These are phyloP conservation scores for Fonsecaea multimorphosa DNA, from an alignment of 2,329 filamentous ascomycete genomes.

Conservation along the genomic window DNA sequence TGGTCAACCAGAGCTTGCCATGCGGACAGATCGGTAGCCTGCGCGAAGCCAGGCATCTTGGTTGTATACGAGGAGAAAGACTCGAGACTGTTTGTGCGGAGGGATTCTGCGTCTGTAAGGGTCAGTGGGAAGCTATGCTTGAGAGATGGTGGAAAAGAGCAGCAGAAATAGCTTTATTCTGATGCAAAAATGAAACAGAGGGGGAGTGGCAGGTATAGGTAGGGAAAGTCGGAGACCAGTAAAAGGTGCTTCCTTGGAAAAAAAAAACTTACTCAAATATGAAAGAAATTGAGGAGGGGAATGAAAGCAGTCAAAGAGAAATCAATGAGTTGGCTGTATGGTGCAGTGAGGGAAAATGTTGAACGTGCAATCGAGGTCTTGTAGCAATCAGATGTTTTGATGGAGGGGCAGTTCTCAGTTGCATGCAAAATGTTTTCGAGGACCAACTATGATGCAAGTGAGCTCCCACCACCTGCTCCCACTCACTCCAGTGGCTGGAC, in stretches of 20 bases:
- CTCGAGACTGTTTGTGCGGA: not conserved
- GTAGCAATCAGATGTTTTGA: conserved; percentile 3
- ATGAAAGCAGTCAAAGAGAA: not conserved
- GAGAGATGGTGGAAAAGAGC: not conserved
- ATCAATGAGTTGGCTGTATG: not conserved
- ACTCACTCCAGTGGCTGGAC: not conserved
- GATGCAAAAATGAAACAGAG: not conserved
- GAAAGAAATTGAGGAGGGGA: not conserved
- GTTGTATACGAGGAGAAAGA: conserved; percentile 2
- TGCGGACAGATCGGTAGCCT: conserved; percentile 81
- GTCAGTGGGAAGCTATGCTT: not conserved
- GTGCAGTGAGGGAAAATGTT: conserved; percentile 4
- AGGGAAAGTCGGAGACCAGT: too few species aligned
- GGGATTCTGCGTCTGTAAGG: not conserved
- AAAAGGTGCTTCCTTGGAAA: not conserved
- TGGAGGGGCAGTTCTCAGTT: conserved; percentile 27
- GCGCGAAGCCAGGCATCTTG: conserved; percentile 69
- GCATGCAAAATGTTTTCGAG: conserved; percentile 18
- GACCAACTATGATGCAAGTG: conserved; percentile 23
- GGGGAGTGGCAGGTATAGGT: not conserved
- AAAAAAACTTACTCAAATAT: not conserved
- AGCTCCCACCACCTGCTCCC: too few species aligned
- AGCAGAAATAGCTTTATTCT: not conserved
- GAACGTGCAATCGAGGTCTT: conserved; percentile 11
- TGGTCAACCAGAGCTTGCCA: conserved; percentile 93